phyloP scores from a whole-genome alignment of 2,329 filamentous ascomycete genomes.

The Venturia oleaginea region DNA sequence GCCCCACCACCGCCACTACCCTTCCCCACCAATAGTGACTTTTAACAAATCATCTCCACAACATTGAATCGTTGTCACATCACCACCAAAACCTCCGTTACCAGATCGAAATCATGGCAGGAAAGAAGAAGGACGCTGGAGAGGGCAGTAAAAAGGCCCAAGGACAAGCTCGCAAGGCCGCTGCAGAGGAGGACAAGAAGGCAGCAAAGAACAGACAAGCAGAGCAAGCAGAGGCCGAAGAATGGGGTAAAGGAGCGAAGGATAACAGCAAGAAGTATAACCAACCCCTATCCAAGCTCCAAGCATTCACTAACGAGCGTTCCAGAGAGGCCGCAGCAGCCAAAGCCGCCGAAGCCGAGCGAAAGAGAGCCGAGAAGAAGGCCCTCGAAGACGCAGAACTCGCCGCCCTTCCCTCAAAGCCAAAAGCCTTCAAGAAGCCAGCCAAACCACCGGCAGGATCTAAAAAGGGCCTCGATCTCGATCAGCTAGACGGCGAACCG shows the following conservation, averaged over 20 bases:
- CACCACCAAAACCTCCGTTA: neutral
- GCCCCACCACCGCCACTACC: neutral
- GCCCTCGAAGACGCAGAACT: slow-evolving; percentile 79
- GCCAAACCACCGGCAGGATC: slow-evolving; percentile 14
- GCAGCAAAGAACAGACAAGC: slow-evolving; percentile 60
- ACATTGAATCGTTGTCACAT: neutral
- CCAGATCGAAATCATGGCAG: neutral
- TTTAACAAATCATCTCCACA: neutral
- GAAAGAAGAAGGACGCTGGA: slow-evolving; percentile 50
- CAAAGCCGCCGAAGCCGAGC: slow-evolving; percentile 71
- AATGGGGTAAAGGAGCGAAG: slow-evolving; percentile 85
- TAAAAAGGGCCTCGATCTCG: slow-evolving; percentile 59
- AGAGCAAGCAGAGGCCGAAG: slow-evolving; percentile 57
- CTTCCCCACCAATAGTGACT: neutral
- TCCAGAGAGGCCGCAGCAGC: slow-evolving; percentile 73
- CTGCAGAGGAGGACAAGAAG: slow-evolving; percentile 71
- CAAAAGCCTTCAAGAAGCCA: slow-evolving; percentile 44
- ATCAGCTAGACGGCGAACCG: slow-evolving; percentile 58
- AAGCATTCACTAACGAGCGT: neutral
- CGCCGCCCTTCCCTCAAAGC: slow-evolving; percentile 55
- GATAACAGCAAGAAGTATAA: slow-evolving; percentile 75
- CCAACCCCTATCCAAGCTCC: neutral
- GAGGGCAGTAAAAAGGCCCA: slow-evolving; percentile 84
- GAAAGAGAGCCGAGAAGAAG: slow-evolving; percentile 88
- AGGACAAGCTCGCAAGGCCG: slow-evolving; percentile 87